phyloP scores from a whole-genome alignment of 2,329 filamentous ascomycete genomes.

The Aspergillus transmontanensis region DNA sequence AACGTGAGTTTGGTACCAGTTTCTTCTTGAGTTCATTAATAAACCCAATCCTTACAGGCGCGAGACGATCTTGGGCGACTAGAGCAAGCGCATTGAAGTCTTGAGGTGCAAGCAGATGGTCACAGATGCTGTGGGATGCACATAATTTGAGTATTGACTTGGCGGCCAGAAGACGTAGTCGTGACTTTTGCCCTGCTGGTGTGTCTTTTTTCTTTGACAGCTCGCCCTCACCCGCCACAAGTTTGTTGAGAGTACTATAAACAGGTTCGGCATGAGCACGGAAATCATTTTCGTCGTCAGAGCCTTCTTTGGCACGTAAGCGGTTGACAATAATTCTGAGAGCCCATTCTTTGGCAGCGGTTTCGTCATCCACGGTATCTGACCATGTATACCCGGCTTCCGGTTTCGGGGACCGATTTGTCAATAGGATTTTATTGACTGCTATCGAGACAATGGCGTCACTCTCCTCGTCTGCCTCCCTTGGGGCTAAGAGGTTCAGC shows the following conservation, averaged over 20 bases:
- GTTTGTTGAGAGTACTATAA: conserved; percentile 75
- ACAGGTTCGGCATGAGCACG: conserved; percentile 63
- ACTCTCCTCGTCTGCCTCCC: conserved; percentile 70
- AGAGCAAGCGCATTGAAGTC: conserved; percentile 83
- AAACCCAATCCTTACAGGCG: conserved; percentile 76
- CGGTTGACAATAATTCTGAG: conserved; percentile 86
- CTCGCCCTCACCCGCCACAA: conserved; percentile 77
- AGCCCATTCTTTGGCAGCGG: conserved; percentile 79
- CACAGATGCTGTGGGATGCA: conserved; percentile 69
- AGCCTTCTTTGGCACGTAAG: conserved; percentile 66
- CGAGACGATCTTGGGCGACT: conserved; percentile 75
- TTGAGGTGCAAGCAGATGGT: conserved; percentile 69
- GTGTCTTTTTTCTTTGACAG: conserved; percentile 75
- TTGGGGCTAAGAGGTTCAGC: conserved; percentile 74
- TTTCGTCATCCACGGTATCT: conserved; percentile 75
- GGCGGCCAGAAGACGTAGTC: conserved; percentile 79
- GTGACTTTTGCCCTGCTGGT: conserved; percentile 74
- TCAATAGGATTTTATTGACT: conserved; percentile 72
- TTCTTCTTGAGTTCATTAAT: conserved; percentile 81
- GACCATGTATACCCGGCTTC: conserved; percentile 68
- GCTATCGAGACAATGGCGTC: conserved; percentile 79
- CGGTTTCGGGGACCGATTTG: conserved; percentile 60
- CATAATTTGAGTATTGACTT: conserved; percentile 84
- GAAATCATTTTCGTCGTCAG: conserved; percentile 47
- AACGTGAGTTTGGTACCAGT: conserved; percentile 58